These are phyloP conservation scores for Xerocomus cyaneibrunnescens DNA, from an alignment of 1,284 basidiomycete species.

Conservation along the genomic window DNA sequence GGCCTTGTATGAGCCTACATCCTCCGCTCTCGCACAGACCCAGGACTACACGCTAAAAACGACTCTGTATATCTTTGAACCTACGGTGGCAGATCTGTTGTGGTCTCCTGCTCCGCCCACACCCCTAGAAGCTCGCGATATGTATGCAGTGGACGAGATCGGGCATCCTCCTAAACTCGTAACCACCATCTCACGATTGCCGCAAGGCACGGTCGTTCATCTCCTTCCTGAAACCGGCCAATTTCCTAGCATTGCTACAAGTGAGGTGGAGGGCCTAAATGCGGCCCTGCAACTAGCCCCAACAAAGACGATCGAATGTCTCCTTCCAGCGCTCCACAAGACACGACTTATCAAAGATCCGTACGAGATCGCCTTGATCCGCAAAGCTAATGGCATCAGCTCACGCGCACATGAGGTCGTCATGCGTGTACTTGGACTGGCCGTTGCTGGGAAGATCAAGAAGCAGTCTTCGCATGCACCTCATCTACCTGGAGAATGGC, in stretches of 20 bases:
- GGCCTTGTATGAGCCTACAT: slow-evolving; percentile 47
- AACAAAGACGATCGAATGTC: slow-evolving; percentile 41
- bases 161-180: slow-evolving; percentile 51
- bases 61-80: slow-evolving; percentile 75
- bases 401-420: slow-evolving; percentile 86
- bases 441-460: slow-evolving; percentile 55
- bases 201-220: slow-evolving; percentile 62
- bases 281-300: slow-evolving; percentile 43
- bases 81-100: slow-evolving; percentile 72
- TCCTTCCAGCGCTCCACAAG: slow-evolving; percentile 72
- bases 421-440: slow-evolving; percentile 84
- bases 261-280: slow-evolving; percentile 20
- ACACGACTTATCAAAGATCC: slow-evolving; percentile 77
- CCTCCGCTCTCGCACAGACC: neutral
- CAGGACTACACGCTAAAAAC: slow-evolving; percentile 34
- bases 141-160: slow-evolving; percentile 60
- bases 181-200: slow-evolving; percentile 49
- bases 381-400: slow-evolving; percentile 79
- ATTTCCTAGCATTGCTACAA: slow-evolving; percentile 51
- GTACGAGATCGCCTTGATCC: slow-evolving; percentile 72
- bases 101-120: slow-evolving; percentile 86
- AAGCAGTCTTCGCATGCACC: slow-evolving; percentile 43
- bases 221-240: slow-evolving; percentile 58
- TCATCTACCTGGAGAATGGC: slow-evolving; percentile 72
- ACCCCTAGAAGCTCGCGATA: slow-evolving; percentile 51